Conservation (phyloP, 768 basidiomycete species). For the Jaapia argillacea region DNA sequence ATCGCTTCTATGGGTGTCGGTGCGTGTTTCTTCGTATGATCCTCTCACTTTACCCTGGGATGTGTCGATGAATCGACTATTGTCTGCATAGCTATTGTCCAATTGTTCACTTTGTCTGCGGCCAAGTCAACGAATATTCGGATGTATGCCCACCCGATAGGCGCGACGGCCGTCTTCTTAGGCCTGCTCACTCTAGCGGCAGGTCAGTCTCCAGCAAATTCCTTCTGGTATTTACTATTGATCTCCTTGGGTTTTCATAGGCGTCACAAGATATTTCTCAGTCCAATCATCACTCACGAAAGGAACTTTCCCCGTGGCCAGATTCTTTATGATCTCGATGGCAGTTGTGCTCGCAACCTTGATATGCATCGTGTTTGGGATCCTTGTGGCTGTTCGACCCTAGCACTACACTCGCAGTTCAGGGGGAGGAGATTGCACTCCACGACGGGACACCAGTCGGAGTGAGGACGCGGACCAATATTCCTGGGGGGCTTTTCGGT, state of each 20-base stretch:
- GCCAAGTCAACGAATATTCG: constrained; percentile 12
- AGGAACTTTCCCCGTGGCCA: constrained; percentile 33
- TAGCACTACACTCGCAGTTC: background rate
- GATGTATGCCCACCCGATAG: constrained; percentile 28
- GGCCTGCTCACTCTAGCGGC: constrained; percentile 24
- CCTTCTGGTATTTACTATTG: background rate
- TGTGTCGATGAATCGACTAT: background rate
- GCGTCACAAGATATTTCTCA: constrained; percentile 27
- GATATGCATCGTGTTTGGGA: constrained; percentile 26
- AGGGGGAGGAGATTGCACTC: background rate
- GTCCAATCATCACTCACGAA: constrained; percentile 26
- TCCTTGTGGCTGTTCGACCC: constrained; percentile 16
- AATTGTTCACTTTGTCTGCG: constrained; percentile 32
- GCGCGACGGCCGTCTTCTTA: constrained; percentile 26
- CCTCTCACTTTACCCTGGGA: background rate
- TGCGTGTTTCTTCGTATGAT: constrained; percentile 12
- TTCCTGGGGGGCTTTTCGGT: background rate
- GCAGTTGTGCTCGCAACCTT: constrained; percentile 19
- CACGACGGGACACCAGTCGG: background rate
- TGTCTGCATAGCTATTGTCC: constrained; percentile 29
- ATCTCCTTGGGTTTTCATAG: constrained; percentile 13
- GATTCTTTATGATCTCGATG: constrained; percentile 21
- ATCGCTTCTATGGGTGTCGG: constrained; percentile 42
- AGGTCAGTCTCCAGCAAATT: constrained; percentile 13
- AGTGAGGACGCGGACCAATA: background rate